Base-by-base conservation (phyloP, 306 rosid species). In the Cotoneaster glaucophyllus region DNA sequence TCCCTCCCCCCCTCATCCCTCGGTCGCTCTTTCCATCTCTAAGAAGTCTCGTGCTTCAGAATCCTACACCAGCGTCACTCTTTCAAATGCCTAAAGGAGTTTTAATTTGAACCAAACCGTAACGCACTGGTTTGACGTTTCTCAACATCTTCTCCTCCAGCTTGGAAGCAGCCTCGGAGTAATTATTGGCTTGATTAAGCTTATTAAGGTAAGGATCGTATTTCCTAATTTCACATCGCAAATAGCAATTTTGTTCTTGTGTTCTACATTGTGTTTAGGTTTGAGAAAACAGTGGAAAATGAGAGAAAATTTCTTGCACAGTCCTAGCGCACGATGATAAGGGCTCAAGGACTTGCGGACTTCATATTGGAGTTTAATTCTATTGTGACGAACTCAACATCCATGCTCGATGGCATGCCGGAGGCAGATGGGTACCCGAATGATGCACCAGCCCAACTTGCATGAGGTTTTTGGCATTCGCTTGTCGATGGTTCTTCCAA, bases 201-300 rank as follows among this genome's bases (percentile, higher is more conserved):
- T 81, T 67, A 24, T 72, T 26, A 67, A 82, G 91, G 93, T 88
- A 29, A 13, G 73, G 71, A 59, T 66, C 78, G 18, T 34, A 24
- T 72, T 54, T 67, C 64, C 58, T 61, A 45, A 45, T 66, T 77
- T 57, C 76, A 14, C 41, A n/a, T 34, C 74, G 1, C 8, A 8
- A 64, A 5, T 21, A 31, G 39, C 8, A 4, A 5, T 11, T 28
- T 14, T 29, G 31, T 70, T 8, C 18, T 26, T 45, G 66, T 19
- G 7, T 26, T 72, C 7, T 29, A 22, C 57, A 3, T 15, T 59
- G 3, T 61, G 34, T 77, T 64, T 73, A 70, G 59, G 12, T 76
- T 22, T 11, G 37, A 31, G 61, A 63, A 45, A 66, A 45, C 6
- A 31, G 13, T 15, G 67, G 7, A 26, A 50, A 66, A 65, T 37